Conservation (phyloP, 352 stramenopile genomes). For the Globisporangium irregulare region DNA sequence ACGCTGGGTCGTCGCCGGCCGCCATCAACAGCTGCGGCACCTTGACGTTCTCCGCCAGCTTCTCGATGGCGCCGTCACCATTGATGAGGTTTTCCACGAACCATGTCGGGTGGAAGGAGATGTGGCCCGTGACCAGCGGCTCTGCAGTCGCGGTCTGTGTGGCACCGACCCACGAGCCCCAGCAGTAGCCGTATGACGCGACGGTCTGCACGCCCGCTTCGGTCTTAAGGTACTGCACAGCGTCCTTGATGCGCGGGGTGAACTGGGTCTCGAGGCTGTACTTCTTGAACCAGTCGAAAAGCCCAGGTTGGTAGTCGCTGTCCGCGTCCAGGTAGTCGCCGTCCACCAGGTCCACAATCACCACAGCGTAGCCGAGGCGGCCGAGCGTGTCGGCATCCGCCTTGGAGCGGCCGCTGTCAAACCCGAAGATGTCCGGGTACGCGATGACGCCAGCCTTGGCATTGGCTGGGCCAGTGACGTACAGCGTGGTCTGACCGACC, state of each 20-base stretch:
- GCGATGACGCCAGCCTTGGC: conserved; percentile 68
- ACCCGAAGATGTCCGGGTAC: conserved; percentile 74
- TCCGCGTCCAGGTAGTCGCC: conserved; percentile 57
- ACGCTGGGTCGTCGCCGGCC: conserved; percentile 67
- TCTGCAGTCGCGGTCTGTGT: conserved; percentile 42
- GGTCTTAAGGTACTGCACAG: conserved; percentile 65
- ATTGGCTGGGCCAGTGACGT: conserved; percentile 61
- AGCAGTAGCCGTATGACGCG: conserved; percentile 83
- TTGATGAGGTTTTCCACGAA: conserved; percentile 73
- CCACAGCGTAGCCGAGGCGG: conserved; percentile 73
- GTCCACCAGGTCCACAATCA: conserved; percentile 61
- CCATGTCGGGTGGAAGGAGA: conserved; percentile 85
- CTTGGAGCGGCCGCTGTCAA: conserved; percentile 81
- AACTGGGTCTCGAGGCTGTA: conserved; percentile 56
- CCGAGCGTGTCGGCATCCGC: conserved; percentile 68
- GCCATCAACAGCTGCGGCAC: conserved; percentile 70
- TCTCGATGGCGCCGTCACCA: conserved; percentile 61
- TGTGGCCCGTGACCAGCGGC: conserved; percentile 52
- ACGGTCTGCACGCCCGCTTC: conserved; percentile 57
- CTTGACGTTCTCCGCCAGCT: conserved; percentile 68
- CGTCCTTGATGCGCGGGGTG: conserved; percentile 60
- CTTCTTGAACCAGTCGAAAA: conserved; percentile 66
- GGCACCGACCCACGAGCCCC: conserved; percentile 72
- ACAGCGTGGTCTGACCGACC: conserved; percentile 62
- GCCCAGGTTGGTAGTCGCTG: conserved; percentile 24